Evolutionary conservation across 805 yeast genomes (phyloP).

Genomic region (Scheffersomyces amazonensis): DNA sequence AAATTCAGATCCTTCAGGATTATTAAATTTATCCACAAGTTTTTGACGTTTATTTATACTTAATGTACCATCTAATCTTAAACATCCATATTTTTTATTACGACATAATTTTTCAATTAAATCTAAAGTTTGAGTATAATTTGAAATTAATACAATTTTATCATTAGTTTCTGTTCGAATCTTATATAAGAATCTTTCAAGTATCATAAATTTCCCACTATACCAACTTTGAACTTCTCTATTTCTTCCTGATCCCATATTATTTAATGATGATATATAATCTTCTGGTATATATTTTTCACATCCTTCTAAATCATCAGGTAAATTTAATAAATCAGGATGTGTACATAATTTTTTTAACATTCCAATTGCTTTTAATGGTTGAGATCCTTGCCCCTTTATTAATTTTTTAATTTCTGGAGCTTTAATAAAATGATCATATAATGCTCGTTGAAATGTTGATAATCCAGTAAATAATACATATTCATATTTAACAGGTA

Average conservation of each 20-base stretch:
- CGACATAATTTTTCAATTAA: conserved; percentile 86
- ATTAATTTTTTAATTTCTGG: conserved; percentile 70
- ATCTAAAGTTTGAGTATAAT: conserved; percentile 92
- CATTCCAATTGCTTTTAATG: conserved; percentile 84
- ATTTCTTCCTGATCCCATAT: conserved; percentile 45
- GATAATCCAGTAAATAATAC: conserved; percentile 88
- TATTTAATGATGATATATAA: conserved; percentile 45
- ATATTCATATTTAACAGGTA: conserved; percentile 95
- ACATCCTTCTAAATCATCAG: conserved; percentile 74
- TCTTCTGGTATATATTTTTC: conserved; percentile 70
- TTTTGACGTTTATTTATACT: conserved; percentile 89
- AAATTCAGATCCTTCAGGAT: conserved; percentile 85
- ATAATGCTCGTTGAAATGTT: conserved; percentile 70
- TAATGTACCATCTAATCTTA: conserved; percentile 92
- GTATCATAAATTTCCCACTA: conserved; percentile 82
- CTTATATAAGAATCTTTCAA: conserved; percentile 79
- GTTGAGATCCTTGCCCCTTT: conserved; percentile 73
- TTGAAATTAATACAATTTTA: conserved; percentile 90
- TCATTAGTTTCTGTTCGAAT: conserved; percentile 83
- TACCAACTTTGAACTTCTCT: conserved; percentile 75
- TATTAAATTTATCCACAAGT: conserved; percentile 85
- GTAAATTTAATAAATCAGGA: conserved; percentile 78
- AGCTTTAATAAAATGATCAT: conserved; percentile 71
- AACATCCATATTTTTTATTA: conserved; percentile 63
- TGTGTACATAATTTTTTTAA: conserved; percentile 91